Evolutionary conservation across 805 yeast species (phyloP).

Genomic region (Ogataea kodamae): DNA sequence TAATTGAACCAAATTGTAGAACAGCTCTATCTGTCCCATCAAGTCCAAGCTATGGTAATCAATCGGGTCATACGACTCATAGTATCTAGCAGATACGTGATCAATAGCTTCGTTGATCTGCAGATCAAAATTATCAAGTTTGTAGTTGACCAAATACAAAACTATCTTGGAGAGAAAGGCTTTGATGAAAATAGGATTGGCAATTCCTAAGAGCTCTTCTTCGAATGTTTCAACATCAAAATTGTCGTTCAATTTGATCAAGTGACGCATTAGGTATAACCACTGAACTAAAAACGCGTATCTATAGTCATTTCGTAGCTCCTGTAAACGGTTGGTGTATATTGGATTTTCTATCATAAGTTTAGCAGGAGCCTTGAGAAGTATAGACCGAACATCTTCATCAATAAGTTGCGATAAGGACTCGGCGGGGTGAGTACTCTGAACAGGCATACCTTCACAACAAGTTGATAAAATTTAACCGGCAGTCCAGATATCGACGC

Average conservation of each 20-base stretch:
- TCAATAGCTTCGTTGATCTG: slow-evolving; percentile 28
- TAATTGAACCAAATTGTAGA: slow-evolving; percentile 39
- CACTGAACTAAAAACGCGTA: slow-evolving; percentile 48
- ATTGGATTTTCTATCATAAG: slow-evolving; percentile 38
- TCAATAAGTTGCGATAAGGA: slow-evolving; percentile 28
- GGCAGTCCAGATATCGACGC: slow-evolving; percentile 10
- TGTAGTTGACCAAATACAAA: slow-evolving; percentile 37
- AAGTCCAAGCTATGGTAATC: slow-evolving; percentile 33
- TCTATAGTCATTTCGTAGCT: slow-evolving; percentile 36
- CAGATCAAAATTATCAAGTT: slow-evolving; percentile 26
- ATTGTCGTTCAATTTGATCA: slow-evolving; percentile 47
- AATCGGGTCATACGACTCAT: slow-evolving; percentile 10
- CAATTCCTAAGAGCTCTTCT: slow-evolving; percentile 51
- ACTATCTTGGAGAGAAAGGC: slow-evolving; percentile 43
- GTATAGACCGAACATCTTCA: slow-evolving; percentile 35
- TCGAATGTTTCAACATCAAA: slow-evolving; percentile 60
- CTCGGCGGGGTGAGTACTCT: slow-evolving; percentile 32
- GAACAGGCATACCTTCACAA: slow-evolving; percentile 7
- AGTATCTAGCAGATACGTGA: slow-evolving; percentile 7
- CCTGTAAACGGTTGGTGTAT: slow-evolving; percentile 29
- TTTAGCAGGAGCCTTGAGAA: slow-evolving; percentile 38
- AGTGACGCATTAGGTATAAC: slow-evolving; percentile 52
- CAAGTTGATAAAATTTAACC: too few species aligned
- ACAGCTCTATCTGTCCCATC: slow-evolving; percentile 46
- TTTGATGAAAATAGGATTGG: slow-evolving; percentile 39